Base-by-base conservation (phyloP, 495 filamentous ascomycete genomes). In the Lindgomyces ingoldianus region DNA sequence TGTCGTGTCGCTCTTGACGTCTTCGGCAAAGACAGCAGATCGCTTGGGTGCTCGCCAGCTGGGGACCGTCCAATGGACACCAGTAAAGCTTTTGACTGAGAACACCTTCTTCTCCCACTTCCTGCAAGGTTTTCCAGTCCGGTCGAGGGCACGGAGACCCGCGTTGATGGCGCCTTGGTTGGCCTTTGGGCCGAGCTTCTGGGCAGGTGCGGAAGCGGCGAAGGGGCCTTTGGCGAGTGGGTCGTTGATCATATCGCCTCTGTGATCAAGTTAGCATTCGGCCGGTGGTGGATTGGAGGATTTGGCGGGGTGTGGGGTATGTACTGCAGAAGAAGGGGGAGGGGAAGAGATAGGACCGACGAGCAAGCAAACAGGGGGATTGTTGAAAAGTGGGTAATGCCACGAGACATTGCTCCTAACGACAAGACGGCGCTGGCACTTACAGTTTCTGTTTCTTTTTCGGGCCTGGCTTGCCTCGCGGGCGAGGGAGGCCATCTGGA, bases 161-260 rank as follows among this genome's bases (percentile, higher is more conserved):
- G 95, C 94, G 72, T 98, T 98, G 80, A 98, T 98, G 58, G 93
- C 93, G 59, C 94, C 94, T 70, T 94, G 91, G 76, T 98, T 98
- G 45, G 94, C 93, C 78, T 98, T 98, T 52, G 94, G 94, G 11
- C 93, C 93, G 21, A 98, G 88, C 74, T 94, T 95, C 71, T 91
- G 90, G 44, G 82, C 74, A 41, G 68, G 62, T 33, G 60, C 66
- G 39, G 63, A 55, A n/a, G 63, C 62, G 18, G 52, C 62, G 44
- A 68, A 65, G 22, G 62, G 51, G 33, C 57, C 59, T 64, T 72
- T 46, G 62, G 19, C 30, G 51, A 44, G 39, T 4, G 70, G 66
- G 67, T 72, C 70, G 60, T 70, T 64, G 61, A 63, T 65, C 30
- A 68, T 49, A 45, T 71, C 69, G 48, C 68, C 72, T 2, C 70